Evolutionary conservation across 257 asterid species (phyloP).

Genomic region (Buddleja alternifolia): DNA sequence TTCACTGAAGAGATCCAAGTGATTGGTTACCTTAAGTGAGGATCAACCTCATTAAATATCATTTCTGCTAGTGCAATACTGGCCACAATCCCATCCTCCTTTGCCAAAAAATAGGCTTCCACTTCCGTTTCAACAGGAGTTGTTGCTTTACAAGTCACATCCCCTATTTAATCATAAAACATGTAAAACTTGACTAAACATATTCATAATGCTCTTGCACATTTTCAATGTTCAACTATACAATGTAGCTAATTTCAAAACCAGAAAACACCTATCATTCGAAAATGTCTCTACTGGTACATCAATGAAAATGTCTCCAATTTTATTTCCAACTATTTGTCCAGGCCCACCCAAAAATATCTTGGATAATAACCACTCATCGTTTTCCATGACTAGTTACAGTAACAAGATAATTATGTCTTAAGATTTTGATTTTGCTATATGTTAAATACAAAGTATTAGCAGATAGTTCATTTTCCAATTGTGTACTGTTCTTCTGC

Average conservation of each 20-base stretch:
- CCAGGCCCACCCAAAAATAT: no score
- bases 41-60: conserved; percentile 84
- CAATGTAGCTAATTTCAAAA: not conserved
- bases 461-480: not conserved
- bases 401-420: no score
- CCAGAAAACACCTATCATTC: not conserved
- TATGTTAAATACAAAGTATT: not conserved
- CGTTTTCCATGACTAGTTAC: not conserved
- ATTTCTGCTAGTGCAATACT: conserved; percentile 94
- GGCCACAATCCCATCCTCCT: conserved; percentile 91
- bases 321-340: no score
- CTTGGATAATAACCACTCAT: not conserved
- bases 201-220: not conserved
- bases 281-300: not conserved
- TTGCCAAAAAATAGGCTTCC: conserved; percentile 90
- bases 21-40: conserved; percentile 71
- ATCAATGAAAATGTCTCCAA: no score
- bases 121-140: conserved; percentile 85
- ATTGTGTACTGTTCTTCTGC: not conserved
- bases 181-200: not conserved
- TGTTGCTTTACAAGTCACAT: conserved; percentile 94
- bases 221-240: not conserved
- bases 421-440: no score
- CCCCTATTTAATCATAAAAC: conserved; percentile 54
- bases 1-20: not conserved